These are phyloP conservation scores for Grigorovia transvaalensis DNA, from an alignment of 805 yeast species.

Conservation along the genomic window DNA sequence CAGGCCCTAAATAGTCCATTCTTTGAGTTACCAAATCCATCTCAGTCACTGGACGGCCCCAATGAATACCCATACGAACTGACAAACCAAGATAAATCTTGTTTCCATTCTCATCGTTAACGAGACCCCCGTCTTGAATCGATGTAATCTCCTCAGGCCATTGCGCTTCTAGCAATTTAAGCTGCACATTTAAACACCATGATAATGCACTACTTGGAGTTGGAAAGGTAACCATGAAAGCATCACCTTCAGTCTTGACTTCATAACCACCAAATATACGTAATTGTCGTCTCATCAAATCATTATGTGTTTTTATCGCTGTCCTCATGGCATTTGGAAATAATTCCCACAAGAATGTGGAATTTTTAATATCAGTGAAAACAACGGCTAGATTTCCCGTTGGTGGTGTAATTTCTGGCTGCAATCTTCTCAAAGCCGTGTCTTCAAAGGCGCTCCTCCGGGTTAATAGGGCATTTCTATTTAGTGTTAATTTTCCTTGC, in stretches of 20 bases:
- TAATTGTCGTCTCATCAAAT: conserved; percentile 86
- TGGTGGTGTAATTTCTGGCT: conserved; percentile 90
- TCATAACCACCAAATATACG: conserved; percentile 95
- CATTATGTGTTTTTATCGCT: conserved; percentile 89
- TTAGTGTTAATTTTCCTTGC: conserved; percentile 21
- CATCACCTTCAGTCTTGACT: conserved; percentile 98
- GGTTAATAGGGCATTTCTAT: conserved; percentile 32
- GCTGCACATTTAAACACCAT: conserved; percentile 93
- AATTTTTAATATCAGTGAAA: conserved; percentile 92
- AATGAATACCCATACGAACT: conserved; percentile 96
- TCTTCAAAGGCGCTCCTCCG: conserved; percentile 58
- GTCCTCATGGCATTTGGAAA: conserved; percentile 92
- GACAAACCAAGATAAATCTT: conserved; percentile 77
- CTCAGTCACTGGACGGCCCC: conserved; percentile 97
- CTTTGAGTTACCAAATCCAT: conserved; percentile 88
- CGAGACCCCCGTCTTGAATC: conserved; percentile 73
- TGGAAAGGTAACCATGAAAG: conserved; percentile 95
- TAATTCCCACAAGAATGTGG: conserved; percentile 88
- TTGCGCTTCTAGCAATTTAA: conserved; percentile 69
- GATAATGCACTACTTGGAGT: conserved; percentile 80
- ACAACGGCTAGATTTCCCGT: conserved; percentile 91
- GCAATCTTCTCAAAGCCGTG: conserved; percentile 68
- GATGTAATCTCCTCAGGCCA: conserved; percentile 93
- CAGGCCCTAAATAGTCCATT: conserved; percentile 98
- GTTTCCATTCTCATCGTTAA: conserved; percentile 48